Evolutionary conservation across 2,329 filamentous ascomycete species (phyloP).

Genomic region (Alternaria sp.): DNA sequence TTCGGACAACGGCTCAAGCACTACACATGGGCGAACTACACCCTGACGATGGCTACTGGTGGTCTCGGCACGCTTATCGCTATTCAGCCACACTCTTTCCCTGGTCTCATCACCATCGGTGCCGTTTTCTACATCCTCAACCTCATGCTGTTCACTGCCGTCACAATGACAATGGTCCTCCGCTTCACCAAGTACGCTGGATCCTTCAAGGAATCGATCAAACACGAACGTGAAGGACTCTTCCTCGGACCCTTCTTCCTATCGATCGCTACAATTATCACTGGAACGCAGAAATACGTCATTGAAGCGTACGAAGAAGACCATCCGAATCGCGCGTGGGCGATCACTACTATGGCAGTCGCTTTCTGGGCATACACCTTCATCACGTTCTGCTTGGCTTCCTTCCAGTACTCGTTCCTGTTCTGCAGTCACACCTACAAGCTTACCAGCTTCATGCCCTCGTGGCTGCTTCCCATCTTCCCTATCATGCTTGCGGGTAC

Average conservation of each 20-base stretch:
- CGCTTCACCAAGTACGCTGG: conserved; percentile 56
- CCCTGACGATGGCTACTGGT: conserved; percentile 57
- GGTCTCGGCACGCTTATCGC: conserved; percentile 54
- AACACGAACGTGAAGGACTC: conserved; percentile 59
- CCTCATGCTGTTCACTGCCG: conserved; percentile 53
- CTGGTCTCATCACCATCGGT: conserved; percentile 59
- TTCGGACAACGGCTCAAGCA: conserved; percentile 41
- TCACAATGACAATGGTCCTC: conserved; percentile 42
- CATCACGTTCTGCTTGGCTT: conserved; percentile 48
- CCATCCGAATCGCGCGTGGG: conserved; percentile 51
- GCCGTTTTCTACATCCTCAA: conserved; percentile 60
- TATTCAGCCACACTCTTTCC: conserved; percentile 54
- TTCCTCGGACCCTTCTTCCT: conserved; percentile 56
- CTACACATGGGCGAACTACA: conserved; percentile 59
- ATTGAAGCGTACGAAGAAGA: conserved; percentile 42
- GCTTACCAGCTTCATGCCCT: conserved; percentile 73
- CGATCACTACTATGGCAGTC: conserved; percentile 48
- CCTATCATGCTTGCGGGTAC: conserved; percentile 76
- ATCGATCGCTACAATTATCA: conserved; percentile 51
- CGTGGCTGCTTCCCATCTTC: conserved; percentile 77
- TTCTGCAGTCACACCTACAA: conserved; percentile 66
- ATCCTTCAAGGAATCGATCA: conserved; percentile 55
- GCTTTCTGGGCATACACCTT: conserved; percentile 55
- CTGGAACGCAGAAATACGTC: conserved; percentile 49
- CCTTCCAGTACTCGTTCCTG: conserved; percentile 66